Base-by-base conservation (phyloP, 768 basidiomycete genomes). In the Phanerochaete carnosa region DNA sequence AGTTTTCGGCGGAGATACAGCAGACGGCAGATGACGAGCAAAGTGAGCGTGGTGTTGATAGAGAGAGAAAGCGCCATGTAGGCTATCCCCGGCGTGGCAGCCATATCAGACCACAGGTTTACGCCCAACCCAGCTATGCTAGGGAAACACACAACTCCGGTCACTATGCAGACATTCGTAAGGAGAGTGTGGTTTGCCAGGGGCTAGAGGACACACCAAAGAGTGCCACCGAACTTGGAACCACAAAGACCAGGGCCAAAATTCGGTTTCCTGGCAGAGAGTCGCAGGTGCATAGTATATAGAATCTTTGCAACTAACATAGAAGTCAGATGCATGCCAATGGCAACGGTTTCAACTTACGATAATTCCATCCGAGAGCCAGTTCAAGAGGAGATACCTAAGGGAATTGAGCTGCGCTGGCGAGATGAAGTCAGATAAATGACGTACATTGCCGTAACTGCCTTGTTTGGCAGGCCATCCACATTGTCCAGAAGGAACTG, bases 381-480 rank as follows among this genome's bases (percentile, higher is more conserved):
- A 73, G 55, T 68, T 74, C 46, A 73, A 55, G 16, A 64, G 43
- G 2, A 74, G 52, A 55, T 72, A 71, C 59, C 72, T 73, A 32
- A 49, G 43, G 28, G 30, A 16, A 29, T 32, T n/a, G 15, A 25
- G 33, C 8, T 50, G 19, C n/a, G 22, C 25, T 23, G 26, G 19
- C 23, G 9, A 47, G 25, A 50, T 3, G 45, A 32, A 43, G 5
- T 37, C 23, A 19, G 32, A 51, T 37, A 16, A 19, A 13, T 43
- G 53, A 66, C 71, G 53, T 51, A 73, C 72, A 65, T 60, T 25
- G 61, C 62, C 8, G 70, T 68, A 11, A 70, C 43, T 12, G 61
- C 64, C 12, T 69, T 45, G 49, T 69, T 68, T 13, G 60, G 54
- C 26, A 63, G 52, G 26, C 64, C 62, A 22, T 54, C 53, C 0